Evolutionary conservation across 1,284 basidiomycete genomes (phyloP).

Genomic region (Ustilago trichophora): DNA sequence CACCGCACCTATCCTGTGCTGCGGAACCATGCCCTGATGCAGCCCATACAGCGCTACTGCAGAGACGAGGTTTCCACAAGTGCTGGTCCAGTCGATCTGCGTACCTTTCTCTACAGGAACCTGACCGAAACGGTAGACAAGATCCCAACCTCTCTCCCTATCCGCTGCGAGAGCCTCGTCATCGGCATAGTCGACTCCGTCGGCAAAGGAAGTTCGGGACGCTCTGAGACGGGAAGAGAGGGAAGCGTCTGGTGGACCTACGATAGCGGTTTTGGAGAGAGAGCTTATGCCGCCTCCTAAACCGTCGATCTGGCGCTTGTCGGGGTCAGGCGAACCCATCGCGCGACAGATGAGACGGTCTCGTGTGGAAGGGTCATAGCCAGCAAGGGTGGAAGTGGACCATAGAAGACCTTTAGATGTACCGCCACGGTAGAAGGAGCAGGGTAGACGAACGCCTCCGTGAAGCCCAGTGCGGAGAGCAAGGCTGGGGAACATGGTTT

Average conservation of each 20-base stretch:
- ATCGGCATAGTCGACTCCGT: constrained; percentile 50
- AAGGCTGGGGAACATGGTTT: too few species aligned
- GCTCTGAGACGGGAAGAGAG: constrained; percentile 1
- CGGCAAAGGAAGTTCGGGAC: not conserved
- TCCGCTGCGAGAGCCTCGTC: constrained; percentile 21
- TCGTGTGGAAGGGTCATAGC: constrained; percentile 62
- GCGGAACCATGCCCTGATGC: constrained; percentile 25
- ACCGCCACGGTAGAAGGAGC: constrained; percentile 71
- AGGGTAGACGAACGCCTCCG: constrained; percentile 14
- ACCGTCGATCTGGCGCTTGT: constrained; percentile 79
- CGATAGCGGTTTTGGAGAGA: constrained; percentile 80
- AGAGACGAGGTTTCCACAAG: constrained; percentile 64
- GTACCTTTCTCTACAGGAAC: constrained; percentile 51
- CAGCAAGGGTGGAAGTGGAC: constrained; percentile 69
- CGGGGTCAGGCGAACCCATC: constrained; percentile 81
- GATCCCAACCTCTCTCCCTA: constrained; percentile 46
- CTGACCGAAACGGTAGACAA: constrained; percentile 64
- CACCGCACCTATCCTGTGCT: constrained; percentile 17
- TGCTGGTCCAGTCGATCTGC: constrained; percentile 59
- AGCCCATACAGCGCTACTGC: constrained; percentile 57
- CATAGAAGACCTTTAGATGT: constrained; percentile 82
- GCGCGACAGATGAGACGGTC: constrained; percentile 73
- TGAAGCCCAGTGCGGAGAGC: constrained; percentile 1
- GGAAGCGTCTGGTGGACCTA: constrained; percentile 63
- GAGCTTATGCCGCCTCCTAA: constrained; percentile 79